Base-by-base conservation (phyloP, 495 filamentous ascomycete genomes). In the Penicillium longicatenatum region DNA sequence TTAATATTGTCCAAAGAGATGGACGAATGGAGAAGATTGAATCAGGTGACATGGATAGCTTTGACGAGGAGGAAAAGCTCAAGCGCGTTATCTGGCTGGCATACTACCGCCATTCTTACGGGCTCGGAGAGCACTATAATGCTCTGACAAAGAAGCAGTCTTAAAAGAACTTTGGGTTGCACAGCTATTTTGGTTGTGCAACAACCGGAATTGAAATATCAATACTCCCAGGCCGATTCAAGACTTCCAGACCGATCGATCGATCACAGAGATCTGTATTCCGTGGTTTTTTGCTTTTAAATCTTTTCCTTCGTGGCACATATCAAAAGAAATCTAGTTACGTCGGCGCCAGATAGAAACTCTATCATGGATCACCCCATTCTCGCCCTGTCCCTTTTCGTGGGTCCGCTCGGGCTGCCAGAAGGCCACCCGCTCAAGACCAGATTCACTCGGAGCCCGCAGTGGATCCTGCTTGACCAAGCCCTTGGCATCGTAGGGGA, bases 71-170 rank as follows among this genome's bases (percentile, higher is more conserved):
- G 59, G 70, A 76, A 43, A 67, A 66, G 57, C 58, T 47, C n/a
- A 72, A 62, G 44, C 66, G 73, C 42, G 66, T 76, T 19, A 79
- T 97, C 30, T 98, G 94, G 94, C 73, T 98, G 72, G 93, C 91
- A 21, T 98, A 98, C 73, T 98, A 98, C 74, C 79, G 89, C 58
- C 92, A 97, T 75, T 86, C 86, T 51, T 97, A 91, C 76, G 92
- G 92, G 2, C 76, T 98, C 17, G 94, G 94, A 12, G 93, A 97
- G 79, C 94, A 98, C 75, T 98, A 97, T 75, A 98, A 98, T 67
- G 96, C 93, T 21, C 75, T 98, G 30, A 58, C 64, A 35, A 73
- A 70, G 57, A 54, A 64, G 29, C 46, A 58, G 5, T 69, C 45
- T n/a, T 48, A 30, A 24, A 24, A 21, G 24, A 17, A 22, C 4